Conservation (phyloP, 495 filamentous ascomycete genomes). For the Annulohypoxylon moriforme region DNA sequence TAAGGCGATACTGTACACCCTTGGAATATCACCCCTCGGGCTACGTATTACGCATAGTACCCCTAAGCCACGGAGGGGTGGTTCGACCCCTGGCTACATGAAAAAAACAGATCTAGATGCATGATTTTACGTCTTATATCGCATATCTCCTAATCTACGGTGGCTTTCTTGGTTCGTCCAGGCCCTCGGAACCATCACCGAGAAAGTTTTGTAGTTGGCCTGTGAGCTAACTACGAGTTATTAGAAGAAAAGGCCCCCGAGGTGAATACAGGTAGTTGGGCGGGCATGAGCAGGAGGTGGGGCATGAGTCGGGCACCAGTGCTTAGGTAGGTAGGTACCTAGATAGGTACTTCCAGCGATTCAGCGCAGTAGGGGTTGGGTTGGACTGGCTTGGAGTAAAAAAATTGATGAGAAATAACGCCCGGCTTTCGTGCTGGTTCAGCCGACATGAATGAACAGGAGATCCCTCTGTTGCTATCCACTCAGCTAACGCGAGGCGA, state of each 20-base stretch:
- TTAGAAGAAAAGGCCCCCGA: not conserved
- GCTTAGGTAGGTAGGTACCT: not conserved
- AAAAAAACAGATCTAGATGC: not conserved
- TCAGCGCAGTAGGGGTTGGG: not conserved
- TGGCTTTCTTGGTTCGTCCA: not conserved
- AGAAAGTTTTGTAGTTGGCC: not conserved
- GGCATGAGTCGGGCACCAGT: constrained; percentile 15
- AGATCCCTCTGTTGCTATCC: not conserved
- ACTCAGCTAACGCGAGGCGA: constrained; percentile 14
- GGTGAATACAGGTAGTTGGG: constrained; percentile 4
- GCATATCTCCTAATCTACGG: not conserved
- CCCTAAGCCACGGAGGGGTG: not conserved
- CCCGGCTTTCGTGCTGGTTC: constrained; percentile 11
- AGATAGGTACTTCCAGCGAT: not conserved
- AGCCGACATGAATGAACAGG: not conserved
- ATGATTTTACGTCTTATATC: not conserved
- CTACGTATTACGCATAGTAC: not conserved
- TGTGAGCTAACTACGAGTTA: not conserved
- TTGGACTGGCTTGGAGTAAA: not conserved
- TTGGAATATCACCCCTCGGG: not conserved
- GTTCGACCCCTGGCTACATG: not conserved
- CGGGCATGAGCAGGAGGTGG: not conserved
- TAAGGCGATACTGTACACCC: not conserved
- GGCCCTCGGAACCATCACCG: not conserved
- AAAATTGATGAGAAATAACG: constrained; percentile 1